phyloP scores from a whole-genome alignment of 192 early-diverging fungal species.

The Tieghemiomyces parasiticus region DNA sequence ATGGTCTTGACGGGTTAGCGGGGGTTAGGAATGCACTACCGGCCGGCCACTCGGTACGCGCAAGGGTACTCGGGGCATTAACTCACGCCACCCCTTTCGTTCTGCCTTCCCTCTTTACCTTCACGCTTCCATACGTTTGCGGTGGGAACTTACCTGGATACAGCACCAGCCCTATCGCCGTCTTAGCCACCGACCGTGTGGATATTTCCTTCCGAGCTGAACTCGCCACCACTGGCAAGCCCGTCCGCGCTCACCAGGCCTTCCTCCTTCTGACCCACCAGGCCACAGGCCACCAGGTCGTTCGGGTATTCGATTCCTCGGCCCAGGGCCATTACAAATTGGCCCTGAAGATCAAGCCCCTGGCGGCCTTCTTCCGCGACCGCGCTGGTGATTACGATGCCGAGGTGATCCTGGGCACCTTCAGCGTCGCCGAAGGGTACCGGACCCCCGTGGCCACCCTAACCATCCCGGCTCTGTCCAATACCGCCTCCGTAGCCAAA shows the following conservation, averaged over 20 bases:
- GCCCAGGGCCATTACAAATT: not conserved
- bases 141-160: too few relatives aligned
- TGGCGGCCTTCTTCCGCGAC: not conserved
- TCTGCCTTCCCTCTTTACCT: too few relatives aligned
- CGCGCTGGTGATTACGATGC: not conserved
- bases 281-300: not conserved
- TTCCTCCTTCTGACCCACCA: slow-evolving; percentile 3
- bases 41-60: too few relatives aligned
- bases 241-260: slow-evolving; percentile 8
- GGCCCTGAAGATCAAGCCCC: not conserved
- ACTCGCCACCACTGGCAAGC: not conserved
- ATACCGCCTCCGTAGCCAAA: not conserved
- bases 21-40: too few relatives aligned
- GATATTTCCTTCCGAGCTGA: not conserved
- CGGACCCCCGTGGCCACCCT: not conserved
- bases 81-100: too few relatives aligned
- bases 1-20: too few relatives aligned
- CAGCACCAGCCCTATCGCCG: not conserved
- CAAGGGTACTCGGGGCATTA: too few relatives aligned
- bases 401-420: not conserved
- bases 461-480: not conserved
- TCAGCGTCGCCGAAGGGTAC: not conserved
- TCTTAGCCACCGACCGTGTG: not conserved
- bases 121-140: too few relatives aligned
- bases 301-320: slow-evolving; percentile 5